These are phyloP conservation scores for Metschnikowia sp. DNA, from an alignment of 805 yeast genomes.

Conservation along the genomic window DNA sequence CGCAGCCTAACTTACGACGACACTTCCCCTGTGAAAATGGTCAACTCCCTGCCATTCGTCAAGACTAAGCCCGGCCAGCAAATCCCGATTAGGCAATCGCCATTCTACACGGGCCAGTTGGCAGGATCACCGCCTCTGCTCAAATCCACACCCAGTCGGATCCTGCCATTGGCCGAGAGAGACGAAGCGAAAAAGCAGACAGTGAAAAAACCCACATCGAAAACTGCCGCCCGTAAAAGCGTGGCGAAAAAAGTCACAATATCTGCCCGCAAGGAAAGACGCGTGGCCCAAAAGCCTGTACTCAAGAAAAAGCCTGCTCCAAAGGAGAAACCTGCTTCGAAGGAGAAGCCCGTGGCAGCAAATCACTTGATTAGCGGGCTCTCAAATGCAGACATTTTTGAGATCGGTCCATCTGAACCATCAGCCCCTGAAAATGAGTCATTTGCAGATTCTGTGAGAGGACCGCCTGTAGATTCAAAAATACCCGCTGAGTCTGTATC, in stretches of 20 bases:
- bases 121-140: slow-evolving; percentile 6
- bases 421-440: background rate
- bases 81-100: slow-evolving; percentile 32
- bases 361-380: background rate
- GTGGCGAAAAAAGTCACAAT: background rate
- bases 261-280: background rate
- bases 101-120: slow-evolving; percentile 24
- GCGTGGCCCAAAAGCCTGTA: background rate
- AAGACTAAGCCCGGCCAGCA: slow-evolving; percentile 35
- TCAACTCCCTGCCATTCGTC: slow-evolving; percentile 12
- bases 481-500: background rate
- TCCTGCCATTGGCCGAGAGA: slow-evolving; percentile 5
- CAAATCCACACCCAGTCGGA: background rate
- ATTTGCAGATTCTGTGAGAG: no score
- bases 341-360: background rate
- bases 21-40: slow-evolving; percentile 10
- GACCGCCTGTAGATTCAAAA: no score
- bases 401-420: background rate
- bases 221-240: background rate
- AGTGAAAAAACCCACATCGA: background rate
- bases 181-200: background rate
- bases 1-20: background rate
- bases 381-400: background rate
- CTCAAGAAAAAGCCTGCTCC: background rate
- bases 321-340: background rate